These are phyloP conservation scores for Lablab purpureus DNA, from an alignment of 306 rosid genomes.

Conservation along the genomic window DNA sequence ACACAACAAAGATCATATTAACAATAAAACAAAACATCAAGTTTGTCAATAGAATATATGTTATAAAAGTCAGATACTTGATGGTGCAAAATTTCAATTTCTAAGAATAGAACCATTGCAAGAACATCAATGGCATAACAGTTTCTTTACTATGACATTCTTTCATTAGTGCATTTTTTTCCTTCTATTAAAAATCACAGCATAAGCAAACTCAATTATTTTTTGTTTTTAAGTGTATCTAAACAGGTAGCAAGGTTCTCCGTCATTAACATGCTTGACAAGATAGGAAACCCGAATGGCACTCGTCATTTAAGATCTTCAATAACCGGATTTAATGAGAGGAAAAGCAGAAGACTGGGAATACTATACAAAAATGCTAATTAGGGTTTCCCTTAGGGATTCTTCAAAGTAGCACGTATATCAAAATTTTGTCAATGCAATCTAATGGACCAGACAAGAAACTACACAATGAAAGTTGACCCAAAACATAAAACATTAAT, in stretches of 20 bases:
- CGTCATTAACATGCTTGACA: background rate
- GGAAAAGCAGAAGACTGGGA: background rate
- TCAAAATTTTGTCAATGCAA: background rate
- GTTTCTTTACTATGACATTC: conserved; percentile 18
- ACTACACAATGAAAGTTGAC: background rate
- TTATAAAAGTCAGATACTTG: background rate
- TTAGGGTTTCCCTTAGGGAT: background rate
- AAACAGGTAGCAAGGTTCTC: background rate
- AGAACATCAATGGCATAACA: conserved; percentile 1
- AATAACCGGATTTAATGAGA: background rate
- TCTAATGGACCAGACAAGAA: background rate
- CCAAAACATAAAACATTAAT: background rate
- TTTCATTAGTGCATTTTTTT: background rate
- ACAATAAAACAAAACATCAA: background rate
- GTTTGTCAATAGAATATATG: conserved; percentile 15
- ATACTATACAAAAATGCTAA: conserved; percentile 4
- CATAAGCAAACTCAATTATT: background rate
- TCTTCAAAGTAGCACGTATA: background rate
- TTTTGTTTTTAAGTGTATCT: background rate
- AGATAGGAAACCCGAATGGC: background rate
- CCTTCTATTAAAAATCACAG: background rate
- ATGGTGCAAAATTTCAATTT: background rate
- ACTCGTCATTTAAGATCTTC: background rate
- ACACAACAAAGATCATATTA: conserved; percentile 24
- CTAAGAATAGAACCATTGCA: background rate